These are phyloP conservation scores for Plasmodium adleri DNA, from an alignment of 169 alveolate genomes.

Conservation along the genomic window DNA sequence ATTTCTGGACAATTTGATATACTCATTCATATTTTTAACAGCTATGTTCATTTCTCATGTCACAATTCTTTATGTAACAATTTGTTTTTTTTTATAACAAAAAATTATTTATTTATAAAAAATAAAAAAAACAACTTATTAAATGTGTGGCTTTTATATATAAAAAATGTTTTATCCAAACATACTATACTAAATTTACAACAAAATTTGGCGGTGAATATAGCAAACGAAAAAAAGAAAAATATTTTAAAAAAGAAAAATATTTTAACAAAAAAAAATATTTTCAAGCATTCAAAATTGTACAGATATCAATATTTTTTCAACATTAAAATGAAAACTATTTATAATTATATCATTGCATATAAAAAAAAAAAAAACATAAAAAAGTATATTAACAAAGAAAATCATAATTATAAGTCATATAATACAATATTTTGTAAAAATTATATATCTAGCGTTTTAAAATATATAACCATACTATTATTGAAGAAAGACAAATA, in stretches of 20 bases:
- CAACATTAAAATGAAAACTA: conserved; percentile 35
- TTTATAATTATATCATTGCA: conserved; percentile 19
- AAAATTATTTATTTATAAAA: conserved; percentile 28
- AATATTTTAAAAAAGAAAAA: not conserved
- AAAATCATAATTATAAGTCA: not conserved
- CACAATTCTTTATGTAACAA: conserved; percentile 23
- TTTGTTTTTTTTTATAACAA: conserved; percentile 55
- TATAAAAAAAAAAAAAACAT: conserved; percentile 19
- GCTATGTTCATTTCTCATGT: conserved; percentile 12
- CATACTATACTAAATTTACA: not conserved
- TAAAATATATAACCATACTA: conserved; percentile 44
- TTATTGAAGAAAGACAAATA: conserved; percentile 35
- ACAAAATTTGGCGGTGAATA: not conserved
- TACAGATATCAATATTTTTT: conserved; percentile 29
- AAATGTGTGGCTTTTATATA: conserved; percentile 26
- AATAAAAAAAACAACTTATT: conserved; percentile 4
- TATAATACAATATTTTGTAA: conserved; percentile 47
- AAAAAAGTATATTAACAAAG: not conserved
- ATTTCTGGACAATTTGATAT: conserved; percentile 56
- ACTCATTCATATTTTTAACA: conserved; percentile 32
- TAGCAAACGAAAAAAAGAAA: not conserved
- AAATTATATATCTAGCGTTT: conserved; percentile 27
- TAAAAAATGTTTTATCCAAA: conserved; percentile 4
- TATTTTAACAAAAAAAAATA: not conserved
- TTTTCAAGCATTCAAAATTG: not conserved